phyloP scores from a whole-genome alignment of 176 grass and related monocot genomes.

The Triticum urartu region DNA sequence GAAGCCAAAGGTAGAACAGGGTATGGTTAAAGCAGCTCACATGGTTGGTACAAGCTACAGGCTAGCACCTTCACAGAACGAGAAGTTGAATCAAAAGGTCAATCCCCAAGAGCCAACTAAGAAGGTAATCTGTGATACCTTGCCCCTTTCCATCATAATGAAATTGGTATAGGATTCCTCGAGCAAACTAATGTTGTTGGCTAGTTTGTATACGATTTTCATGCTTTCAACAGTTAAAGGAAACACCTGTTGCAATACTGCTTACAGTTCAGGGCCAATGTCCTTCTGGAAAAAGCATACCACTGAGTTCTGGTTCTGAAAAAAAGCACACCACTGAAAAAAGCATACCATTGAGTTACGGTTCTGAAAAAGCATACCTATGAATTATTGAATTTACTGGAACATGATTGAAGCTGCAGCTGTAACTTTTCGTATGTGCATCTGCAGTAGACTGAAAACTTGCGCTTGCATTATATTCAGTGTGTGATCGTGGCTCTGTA shows the following conservation, averaged over 20 bases:
- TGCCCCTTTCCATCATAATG: not conserved
- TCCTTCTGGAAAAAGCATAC: not conserved
- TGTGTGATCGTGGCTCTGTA: not conserved
- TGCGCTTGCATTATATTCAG: not conserved
- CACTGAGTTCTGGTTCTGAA: not conserved
- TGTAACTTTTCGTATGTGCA: not conserved
- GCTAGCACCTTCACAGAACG: slow-evolving; percentile 37
- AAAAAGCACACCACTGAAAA: not conserved
- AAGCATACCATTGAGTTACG: not conserved
- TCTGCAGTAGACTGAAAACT: not conserved
- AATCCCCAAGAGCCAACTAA: not conserved
- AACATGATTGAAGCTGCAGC: not conserved
- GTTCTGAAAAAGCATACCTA: not conserved
- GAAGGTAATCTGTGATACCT: slow-evolving; percentile 27
- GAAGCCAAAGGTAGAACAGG: slow-evolving; percentile 29
- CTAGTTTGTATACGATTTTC: not conserved
- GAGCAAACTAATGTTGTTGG: not conserved
- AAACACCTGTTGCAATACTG: not conserved
- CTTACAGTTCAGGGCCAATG: not conserved
- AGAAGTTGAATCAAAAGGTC: slow-evolving; percentile 19
- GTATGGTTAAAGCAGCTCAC: slow-evolving; percentile 35
- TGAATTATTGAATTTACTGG: not conserved
- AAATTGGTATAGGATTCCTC: not conserved
- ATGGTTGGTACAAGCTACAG: slow-evolving; percentile 19
- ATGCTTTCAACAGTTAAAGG: not conserved